These are phyloP conservation scores for Medicago arabica DNA, from an alignment of 306 rosid species.

Conservation along the genomic window DNA sequence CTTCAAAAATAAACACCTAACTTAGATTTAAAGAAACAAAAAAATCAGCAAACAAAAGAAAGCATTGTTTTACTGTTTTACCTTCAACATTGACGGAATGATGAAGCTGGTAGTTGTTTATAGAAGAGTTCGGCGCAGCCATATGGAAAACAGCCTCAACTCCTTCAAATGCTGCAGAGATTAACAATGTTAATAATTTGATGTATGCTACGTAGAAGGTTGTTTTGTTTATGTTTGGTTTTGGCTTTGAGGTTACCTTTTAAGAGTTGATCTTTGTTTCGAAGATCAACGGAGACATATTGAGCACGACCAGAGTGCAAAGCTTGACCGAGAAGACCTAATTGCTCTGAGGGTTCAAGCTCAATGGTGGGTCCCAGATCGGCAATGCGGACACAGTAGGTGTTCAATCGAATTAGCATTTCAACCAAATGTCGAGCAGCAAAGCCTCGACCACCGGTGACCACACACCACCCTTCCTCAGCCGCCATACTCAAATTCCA, in stretches of 20 bases:
- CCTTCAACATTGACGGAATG: constrained; percentile 92
- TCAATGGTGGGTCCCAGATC: constrained; percentile 70
- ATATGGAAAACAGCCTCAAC: constrained; percentile 91
- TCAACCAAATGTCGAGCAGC: constrained; percentile 92
- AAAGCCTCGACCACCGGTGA: constrained; percentile 95
- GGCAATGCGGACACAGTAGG: constrained; percentile 73
- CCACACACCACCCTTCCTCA: constrained; percentile 79
- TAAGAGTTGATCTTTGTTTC: constrained; percentile 70
- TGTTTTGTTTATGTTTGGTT: background rate
- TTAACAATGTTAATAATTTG: background rate
- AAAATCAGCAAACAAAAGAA: background rate
- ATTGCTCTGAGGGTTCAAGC: constrained; percentile 69
- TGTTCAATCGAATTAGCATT: constrained; percentile 60
- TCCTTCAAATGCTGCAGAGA: constrained; percentile 72
- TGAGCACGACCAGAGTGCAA: constrained; percentile 74
- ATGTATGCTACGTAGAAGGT: too few species aligned
- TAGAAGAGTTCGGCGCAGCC: constrained; percentile 97
- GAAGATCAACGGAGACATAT: constrained; percentile 76
- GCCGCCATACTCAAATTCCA: constrained; percentile 45
- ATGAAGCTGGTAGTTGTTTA: constrained; percentile 82
- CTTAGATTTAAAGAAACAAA: background rate
- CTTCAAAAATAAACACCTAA: constrained; percentile 47
- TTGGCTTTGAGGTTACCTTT: constrained; percentile 47
- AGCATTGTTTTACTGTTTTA: constrained; percentile 17
- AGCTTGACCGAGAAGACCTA: constrained; percentile 73